Base-by-base conservation (phyloP, 805 yeast genomes). In the Kodamaea jinghongensis region DNA sequence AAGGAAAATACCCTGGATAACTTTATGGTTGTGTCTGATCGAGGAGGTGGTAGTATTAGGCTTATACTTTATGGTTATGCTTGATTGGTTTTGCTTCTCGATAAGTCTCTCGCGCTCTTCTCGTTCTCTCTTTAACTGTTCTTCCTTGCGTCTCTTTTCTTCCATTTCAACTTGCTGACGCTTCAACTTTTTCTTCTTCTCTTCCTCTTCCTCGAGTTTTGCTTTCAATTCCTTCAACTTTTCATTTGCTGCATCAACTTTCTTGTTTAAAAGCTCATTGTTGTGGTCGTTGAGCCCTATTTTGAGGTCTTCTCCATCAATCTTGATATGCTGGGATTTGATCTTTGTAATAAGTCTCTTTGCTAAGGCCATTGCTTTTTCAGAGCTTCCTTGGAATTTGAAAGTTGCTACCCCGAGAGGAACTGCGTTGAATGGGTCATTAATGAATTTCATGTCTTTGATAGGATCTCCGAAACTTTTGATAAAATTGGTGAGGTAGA, bases 371-470 rank as follows among this genome's bases (percentile, higher is more conserved):
- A 58, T 58, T 4, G 78, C 65, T 42, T 73, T 75, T 13, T 71
- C 78, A 11, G 67, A 54, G 14, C 61, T 54, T 2, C 87, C 86
- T 42, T 71, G 81, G 60, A 74, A 89, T 43, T 74, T 68, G 38
- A 87, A 66, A 14, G 76, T 63, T 36, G 83, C 83, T 15, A 88
- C 66, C 7, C 95, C 93, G 29, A 89, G 59, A 0, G 95, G 90
- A 13, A 81, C 83, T 2, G 89, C 96, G 31, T 86, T 80, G 15
- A 70, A 67, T 0, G 91, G 86, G 53, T 89, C 93, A 41, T 73
- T 76, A 7, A 82, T 67, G 43, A 79, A 68, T 43, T 76, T 75
- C 35, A 83, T 62, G 28, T 77, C 79, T 17, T 73, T 69, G 3
- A 89, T 70, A 4, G 67, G 52, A 22, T 72, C 73, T 3, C 96